These are phyloP conservation scores for Tilletia caries DNA, from an alignment of 1,284 basidiomycete genomes.

Conservation along the genomic window DNA sequence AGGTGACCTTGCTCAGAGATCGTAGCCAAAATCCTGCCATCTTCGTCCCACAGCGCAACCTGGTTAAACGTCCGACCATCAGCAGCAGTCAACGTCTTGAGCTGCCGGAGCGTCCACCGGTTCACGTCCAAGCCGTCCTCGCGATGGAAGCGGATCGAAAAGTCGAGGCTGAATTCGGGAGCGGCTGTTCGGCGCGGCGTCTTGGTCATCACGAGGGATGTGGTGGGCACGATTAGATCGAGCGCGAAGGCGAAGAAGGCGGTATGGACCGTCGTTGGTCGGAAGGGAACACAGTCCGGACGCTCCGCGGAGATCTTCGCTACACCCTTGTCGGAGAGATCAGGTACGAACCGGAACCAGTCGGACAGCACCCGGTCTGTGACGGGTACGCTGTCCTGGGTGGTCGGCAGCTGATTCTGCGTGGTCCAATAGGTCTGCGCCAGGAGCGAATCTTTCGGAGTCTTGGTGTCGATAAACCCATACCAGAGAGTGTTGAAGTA, in stretches of 20 bases:
- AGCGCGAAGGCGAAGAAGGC: not conserved
- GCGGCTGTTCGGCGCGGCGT: not conserved
- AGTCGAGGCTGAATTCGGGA: not conserved
- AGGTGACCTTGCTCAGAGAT: not conserved
- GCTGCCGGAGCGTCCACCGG: not conserved
- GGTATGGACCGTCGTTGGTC: not conserved
- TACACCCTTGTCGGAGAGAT: not conserved
- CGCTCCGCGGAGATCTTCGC: not conserved
- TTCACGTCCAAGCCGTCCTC: not conserved
- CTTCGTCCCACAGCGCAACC: not conserved
- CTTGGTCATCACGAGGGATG: not conserved
- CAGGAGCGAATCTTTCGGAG: not conserved
- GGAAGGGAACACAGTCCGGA: slow-evolving; percentile 4
- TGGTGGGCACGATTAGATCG: not conserved
- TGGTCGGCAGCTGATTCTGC: not conserved
- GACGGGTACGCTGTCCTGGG: not conserved
- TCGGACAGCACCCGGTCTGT: not conserved
- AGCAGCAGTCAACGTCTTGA: not conserved
- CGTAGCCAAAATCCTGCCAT: not conserved
- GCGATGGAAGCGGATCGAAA: slow-evolving; percentile 1
- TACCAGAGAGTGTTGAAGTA: not conserved
- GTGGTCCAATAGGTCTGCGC: not conserved
- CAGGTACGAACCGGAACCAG: not conserved
- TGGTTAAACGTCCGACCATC: not conserved
- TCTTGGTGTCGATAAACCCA: not conserved